Evolutionary conservation across 2,329 filamentous ascomycete genomes (phyloP).

Genomic region (Neocucurbitaria cava): DNA sequence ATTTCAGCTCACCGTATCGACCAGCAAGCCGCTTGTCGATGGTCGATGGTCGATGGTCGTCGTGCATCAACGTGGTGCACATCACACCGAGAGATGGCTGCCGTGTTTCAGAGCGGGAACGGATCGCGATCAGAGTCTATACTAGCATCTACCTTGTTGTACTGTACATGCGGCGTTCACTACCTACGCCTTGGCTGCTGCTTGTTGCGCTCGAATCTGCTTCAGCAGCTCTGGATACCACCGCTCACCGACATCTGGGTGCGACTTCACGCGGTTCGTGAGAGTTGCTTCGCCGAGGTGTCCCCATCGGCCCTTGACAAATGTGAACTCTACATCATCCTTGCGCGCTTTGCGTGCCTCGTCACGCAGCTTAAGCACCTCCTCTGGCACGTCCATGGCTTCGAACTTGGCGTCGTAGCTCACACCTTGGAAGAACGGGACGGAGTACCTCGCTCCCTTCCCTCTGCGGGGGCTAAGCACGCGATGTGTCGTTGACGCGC

Average conservation of each 20-base stretch:
- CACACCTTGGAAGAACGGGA: slow-evolving; percentile 90
- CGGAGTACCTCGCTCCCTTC: slow-evolving; percentile 74
- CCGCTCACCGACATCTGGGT: slow-evolving; percentile 83
- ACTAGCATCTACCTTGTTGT: not conserved
- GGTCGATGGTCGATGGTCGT: not conserved
- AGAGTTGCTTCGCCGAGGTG: slow-evolving; percentile 83
- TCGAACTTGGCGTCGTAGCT: slow-evolving; percentile 81
- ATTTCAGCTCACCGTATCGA: not conserved
- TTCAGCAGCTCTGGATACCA: slow-evolving; percentile 62
- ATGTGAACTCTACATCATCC: slow-evolving; percentile 84
- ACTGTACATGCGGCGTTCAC: not conserved
- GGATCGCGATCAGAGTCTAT: not conserved
- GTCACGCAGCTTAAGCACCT: slow-evolving; percentile 67
- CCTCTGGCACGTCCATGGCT: slow-evolving; percentile 72
- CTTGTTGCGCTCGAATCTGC: slow-evolving; percentile 53
- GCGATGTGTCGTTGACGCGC: slow-evolving; percentile 80
- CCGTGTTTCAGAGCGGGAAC: not conserved
- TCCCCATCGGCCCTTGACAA: slow-evolving; percentile 70
- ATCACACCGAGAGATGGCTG: not conserved
- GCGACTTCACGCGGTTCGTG: slow-evolving; percentile 83
- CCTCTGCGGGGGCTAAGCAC: slow-evolving; percentile 77
- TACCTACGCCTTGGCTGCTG: slow-evolving; percentile 7
- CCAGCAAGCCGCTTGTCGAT: too few relatives aligned
- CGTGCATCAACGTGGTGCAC: not conserved
- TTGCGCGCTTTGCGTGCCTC: slow-evolving; percentile 66